A percentile compares a stretch with the other conserved stretches of the same genome.
phyloP scores from a whole-genome alignment of 495 filamentous ascomycete species.

The Achaetomiella virescens region DNA sequence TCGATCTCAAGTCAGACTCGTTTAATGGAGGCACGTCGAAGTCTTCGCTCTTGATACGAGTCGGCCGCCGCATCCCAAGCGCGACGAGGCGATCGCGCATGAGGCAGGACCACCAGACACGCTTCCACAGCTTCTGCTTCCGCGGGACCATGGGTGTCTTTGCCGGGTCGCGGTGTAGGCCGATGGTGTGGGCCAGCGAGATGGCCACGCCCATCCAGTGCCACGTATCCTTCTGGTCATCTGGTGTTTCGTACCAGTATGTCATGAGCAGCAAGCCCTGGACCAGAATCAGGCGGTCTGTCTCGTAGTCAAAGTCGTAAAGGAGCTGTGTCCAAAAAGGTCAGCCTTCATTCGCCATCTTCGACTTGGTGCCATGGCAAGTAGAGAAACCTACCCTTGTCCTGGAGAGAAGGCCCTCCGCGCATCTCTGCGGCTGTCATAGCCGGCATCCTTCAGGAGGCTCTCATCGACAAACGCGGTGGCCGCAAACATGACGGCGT shows the following conservation, averaged over 20 bases:
- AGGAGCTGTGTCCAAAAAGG: constrained; percentile 36
- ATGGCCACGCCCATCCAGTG: constrained; percentile 89
- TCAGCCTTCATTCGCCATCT: constrained; percentile 15
- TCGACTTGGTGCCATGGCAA: background rate
- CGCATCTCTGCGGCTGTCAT: constrained; percentile 61
- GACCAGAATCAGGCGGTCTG: constrained; percentile 73
- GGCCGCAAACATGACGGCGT: constrained; percentile 77
- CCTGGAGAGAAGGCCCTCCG: constrained; percentile 71
- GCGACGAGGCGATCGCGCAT: constrained; percentile 86
- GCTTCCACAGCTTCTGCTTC: constrained; percentile 74
- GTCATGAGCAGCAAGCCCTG: constrained; percentile 81
- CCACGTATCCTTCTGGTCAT: constrained; percentile 87
- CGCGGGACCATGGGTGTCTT: constrained; percentile 60
- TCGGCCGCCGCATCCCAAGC: constrained; percentile 82
- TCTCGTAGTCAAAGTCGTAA: constrained; percentile 84
- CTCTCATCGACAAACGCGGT: constrained; percentile 71
- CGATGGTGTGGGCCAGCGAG: constrained; percentile 76
- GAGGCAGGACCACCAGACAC: constrained; percentile 93
- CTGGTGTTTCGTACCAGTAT: constrained; percentile 85
- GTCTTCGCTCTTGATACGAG: constrained; percentile 81
- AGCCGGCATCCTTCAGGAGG: constrained; percentile 63
- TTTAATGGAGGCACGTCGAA: constrained; percentile 84
- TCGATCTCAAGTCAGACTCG: constrained; percentile 73
- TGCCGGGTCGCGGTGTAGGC: constrained; percentile 74
- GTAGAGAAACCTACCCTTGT: constrained; percentile 55